These are phyloP conservation scores for Evernia prunastri DNA, from an alignment of 495 filamentous ascomycete species.

Conservation along the genomic window DNA sequence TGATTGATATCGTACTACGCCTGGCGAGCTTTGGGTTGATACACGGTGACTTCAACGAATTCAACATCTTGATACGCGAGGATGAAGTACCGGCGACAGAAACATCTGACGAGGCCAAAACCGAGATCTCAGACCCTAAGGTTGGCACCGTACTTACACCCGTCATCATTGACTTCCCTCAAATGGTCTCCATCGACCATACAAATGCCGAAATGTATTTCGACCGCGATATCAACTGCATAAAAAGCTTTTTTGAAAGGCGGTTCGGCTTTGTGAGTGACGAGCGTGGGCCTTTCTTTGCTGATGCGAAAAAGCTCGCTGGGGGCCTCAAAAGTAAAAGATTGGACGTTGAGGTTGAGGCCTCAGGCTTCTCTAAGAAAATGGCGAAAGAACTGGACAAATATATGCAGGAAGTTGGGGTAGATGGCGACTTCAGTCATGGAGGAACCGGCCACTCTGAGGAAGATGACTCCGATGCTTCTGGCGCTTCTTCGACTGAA, in stretches of 20 bases:
- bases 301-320: conserved; percentile 71
- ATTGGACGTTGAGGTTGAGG: conserved; percentile 82
- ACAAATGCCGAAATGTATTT: conserved; percentile 91
- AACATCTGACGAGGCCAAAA: background rate
- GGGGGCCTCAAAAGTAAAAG: conserved; percentile 43
- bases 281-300: conserved; percentile 75
- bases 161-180: conserved; percentile 93
- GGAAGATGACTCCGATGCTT: conserved; percentile 9
- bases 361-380: conserved; percentile 92
- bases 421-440: conserved; percentile 46
- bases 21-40: conserved; percentile 87
- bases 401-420: conserved; percentile 72
- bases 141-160: conserved; percentile 45
- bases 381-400: conserved; percentile 87
- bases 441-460: conserved; percentile 29
- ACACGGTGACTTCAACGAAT: conserved; percentile 99
- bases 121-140: conserved; percentile 19
- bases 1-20: conserved; percentile 79
- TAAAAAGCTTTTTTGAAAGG: conserved; percentile 86
- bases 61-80: conserved; percentile 92
- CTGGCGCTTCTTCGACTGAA: background rate
- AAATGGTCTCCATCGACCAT: conserved; percentile 96
- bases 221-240: conserved; percentile 86
- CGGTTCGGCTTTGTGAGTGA: conserved; percentile 83
- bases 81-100: conserved; percentile 33